phyloP scores from a whole-genome alignment of 345 rosid species.

The Aurinia saxatilis region DNA sequence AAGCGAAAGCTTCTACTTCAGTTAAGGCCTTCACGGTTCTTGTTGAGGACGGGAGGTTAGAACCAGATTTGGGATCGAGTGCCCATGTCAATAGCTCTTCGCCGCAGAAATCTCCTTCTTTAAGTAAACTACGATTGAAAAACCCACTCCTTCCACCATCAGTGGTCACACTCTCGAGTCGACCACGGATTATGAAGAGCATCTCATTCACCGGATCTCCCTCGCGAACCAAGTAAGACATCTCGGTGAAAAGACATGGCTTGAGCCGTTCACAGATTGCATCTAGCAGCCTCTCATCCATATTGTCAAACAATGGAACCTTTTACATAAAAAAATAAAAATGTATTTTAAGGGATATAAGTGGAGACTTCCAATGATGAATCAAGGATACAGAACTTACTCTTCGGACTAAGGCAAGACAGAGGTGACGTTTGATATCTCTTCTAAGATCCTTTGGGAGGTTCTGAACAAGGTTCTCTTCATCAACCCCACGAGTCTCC shows the following conservation, averaged over 20 bases:
- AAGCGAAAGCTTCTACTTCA: slow-evolving; percentile 94
- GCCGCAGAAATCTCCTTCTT: slow-evolving; percentile 92
- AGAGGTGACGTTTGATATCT: slow-evolving; percentile 93
- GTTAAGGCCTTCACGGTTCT: slow-evolving; percentile 76
- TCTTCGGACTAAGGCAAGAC: slow-evolving; percentile 86
- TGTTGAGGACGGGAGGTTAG: slow-evolving; percentile 84
- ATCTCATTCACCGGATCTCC: slow-evolving; percentile 96
- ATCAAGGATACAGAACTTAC: slow-evolving; percentile 37
- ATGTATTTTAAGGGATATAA: background rate
- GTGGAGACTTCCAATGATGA: background rate
- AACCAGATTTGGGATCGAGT: slow-evolving; percentile 79
- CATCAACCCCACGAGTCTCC: slow-evolving; percentile 96
- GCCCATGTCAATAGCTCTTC: slow-evolving; percentile 99
- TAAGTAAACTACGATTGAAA: slow-evolving; percentile 65
- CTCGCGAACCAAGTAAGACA: slow-evolving; percentile 81
- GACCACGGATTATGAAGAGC: slow-evolving; percentile 94
- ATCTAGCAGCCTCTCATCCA: slow-evolving; percentile 93
- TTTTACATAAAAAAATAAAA: slow-evolving; percentile 6
- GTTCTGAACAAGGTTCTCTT: slow-evolving; percentile 74
- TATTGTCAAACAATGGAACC: slow-evolving; percentile 89
- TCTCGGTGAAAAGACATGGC: slow-evolving; percentile 78
- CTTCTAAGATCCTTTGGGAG: slow-evolving; percentile 95
- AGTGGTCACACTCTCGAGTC: slow-evolving; percentile 88
- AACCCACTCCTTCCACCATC: slow-evolving; percentile 96
- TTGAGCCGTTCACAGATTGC: slow-evolving; percentile 91